A percentile compares a stretch with the other conserved stretches of the same genome.
These are phyloP conservation scores for Pseudocercospora crystallina DNA, from an alignment of 2,329 filamentous ascomycete species.

Conservation along the genomic window DNA sequence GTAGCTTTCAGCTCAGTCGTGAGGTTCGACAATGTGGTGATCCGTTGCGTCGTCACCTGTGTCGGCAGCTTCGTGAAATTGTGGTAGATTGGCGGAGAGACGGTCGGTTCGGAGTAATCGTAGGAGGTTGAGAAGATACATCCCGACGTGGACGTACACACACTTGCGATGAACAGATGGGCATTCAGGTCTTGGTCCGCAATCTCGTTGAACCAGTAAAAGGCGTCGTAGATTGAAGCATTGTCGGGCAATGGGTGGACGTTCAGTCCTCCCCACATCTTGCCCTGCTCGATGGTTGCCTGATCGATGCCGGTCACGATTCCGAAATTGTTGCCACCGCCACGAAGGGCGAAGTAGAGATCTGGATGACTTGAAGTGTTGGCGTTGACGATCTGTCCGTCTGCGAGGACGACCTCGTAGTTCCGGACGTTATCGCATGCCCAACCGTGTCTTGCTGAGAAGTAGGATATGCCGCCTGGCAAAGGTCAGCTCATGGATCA, in stretches of 20 bases:
- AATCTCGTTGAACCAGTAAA: conserved; percentile 14
- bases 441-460: conserved; percentile 26
- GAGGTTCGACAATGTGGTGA: background rate
- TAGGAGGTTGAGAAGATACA: conserved; percentile 11
- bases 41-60: no score
- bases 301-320: conserved; percentile 31
- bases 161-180: conserved; percentile 3
- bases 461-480: conserved; percentile 9
- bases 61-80: no score
- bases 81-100: background rate
- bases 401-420: conserved; percentile 31
- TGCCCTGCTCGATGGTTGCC: conserved; percentile 21
- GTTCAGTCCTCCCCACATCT: conserved; percentile 20
- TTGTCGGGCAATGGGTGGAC: conserved; percentile 3
- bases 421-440: conserved; percentile 32
- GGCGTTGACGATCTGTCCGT: conserved; percentile 25
- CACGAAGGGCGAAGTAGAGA: conserved; percentile 28
- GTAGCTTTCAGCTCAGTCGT: conserved; percentile 11
- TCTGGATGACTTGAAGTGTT: conserved; percentile 21
- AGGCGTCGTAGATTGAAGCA: conserved; percentile 10
- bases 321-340: conserved; percentile 32
- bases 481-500: conserved; percentile 2
- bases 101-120: conserved; percentile 9
- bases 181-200: conserved; percentile 9
- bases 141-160: background rate